Evolutionary conservation across 257 asterid genomes (phyloP), one percentile per base, ranked within the genome.

Genomic region (Solanum verrucosum): DNA sequence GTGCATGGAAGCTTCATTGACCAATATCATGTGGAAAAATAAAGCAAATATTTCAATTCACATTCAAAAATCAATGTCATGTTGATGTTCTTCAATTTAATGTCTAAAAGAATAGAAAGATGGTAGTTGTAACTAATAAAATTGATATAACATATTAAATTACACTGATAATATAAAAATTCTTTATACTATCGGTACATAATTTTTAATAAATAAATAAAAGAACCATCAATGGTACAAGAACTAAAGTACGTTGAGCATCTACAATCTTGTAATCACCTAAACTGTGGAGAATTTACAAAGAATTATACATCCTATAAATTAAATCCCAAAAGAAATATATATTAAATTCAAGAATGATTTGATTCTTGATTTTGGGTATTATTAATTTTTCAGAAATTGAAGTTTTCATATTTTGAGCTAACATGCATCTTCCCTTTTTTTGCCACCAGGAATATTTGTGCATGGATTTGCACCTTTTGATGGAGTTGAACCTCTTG

Each of bases 381-480:
- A 60, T 63, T 63, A 63, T 63, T 23, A 0, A 9, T 63, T 0
- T 63, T 63, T 23, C 16, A n/a, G 8, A 65, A n/a, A n/a, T 65
- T n/a, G 7, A 10, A n/a, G 31, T 65, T 68, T 6, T 68, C 9
- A 68, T 27, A 93, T 34, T 5, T 90, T 86, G 87, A 44, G 18
- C 85, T 18, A 44, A 81, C 68, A 81, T 81, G 15, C 95, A 93
- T 10, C 94, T 94, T 8, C 95, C 93, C 5, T 67, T 89, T 83
- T 87, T 88, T 6, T 9, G 5, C 92, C 92, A 21, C 93, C 93
- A 8, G 95, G 96, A 84, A 94, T 90, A 83, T 90, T 90, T 5
- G 98, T 92, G 92, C 98, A 94, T 34, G 98, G 93, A 87, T 88
- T 94, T 87, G 89, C 81, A 44, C 88, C 37, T 10, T 94, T 90